Percentiles rank a stretch among this genome's conserved stretches.
Conservation (phyloP, 2,329 filamentous ascomycete genomes). For the Ophiostoma pallidulum region DNA sequence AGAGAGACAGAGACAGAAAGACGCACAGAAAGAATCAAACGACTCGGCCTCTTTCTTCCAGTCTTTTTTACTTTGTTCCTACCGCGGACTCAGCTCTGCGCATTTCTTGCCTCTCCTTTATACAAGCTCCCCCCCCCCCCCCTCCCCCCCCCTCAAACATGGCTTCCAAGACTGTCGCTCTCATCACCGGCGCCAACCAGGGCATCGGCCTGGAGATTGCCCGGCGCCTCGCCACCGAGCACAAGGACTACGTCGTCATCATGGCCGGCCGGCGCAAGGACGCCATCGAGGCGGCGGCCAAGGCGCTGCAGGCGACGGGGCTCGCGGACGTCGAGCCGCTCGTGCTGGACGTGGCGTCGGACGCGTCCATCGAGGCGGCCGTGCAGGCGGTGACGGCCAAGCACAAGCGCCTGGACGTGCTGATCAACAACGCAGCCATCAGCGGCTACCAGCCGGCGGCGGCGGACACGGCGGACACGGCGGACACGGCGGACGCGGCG, state of each 20-base stretch:
- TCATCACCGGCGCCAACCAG: slow-evolving; percentile 33
- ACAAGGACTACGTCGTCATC: slow-evolving; percentile 30
- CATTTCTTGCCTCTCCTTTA: not conserved
- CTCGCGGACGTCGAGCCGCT: slow-evolving; percentile 28
- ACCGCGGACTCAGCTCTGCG: too few species aligned
- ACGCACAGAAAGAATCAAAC: too few species aligned
- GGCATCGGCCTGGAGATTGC: slow-evolving; percentile 34
- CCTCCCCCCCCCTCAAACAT: not conserved
- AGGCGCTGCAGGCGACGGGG: slow-evolving; percentile 20
- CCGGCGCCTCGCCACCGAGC: slow-evolving; percentile 28
- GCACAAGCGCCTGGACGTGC: slow-evolving; percentile 26
- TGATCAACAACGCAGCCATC: slow-evolving; percentile 26
- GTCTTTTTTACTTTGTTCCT: too few species aligned
- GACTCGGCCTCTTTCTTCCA: too few species aligned
- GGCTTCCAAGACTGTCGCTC: slow-evolving; percentile 18
- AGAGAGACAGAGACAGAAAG: too few species aligned
- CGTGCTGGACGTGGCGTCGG: slow-evolving; percentile 32
- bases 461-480: too few species aligned
- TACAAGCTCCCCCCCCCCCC: not conserved
- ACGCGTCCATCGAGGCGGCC: slow-evolving; percentile 30
- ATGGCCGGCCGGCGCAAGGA: slow-evolving; percentile 28
- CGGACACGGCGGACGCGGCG: too few species aligned
- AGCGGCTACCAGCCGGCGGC: not conserved
- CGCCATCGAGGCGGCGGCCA: slow-evolving; percentile 28
- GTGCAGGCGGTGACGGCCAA: slow-evolving; percentile 21